phyloP scores from a whole-genome alignment of 257 asterid genomes.

The Ilex aquifolium region DNA sequence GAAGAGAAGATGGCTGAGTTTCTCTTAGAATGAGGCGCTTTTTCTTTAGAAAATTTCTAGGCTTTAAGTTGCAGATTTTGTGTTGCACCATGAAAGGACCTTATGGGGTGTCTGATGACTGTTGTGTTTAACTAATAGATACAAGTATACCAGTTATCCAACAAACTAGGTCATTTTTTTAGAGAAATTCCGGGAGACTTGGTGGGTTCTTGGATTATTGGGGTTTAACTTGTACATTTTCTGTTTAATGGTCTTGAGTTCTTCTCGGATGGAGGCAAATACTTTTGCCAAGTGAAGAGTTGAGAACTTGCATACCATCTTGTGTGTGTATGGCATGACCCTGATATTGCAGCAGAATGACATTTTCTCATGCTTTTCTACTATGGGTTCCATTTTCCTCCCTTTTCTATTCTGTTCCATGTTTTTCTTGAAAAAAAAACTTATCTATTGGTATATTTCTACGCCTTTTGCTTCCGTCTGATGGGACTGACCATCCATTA shows the following conservation, averaged over 20 bases:
- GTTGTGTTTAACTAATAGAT: neutral
- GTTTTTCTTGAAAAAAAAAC: too few relatives aligned
- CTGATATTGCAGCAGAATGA: too few relatives aligned
- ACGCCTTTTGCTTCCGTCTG: too few relatives aligned
- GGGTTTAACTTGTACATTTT: too few relatives aligned
- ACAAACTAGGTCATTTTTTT: neutral
- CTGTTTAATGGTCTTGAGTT: too few relatives aligned
- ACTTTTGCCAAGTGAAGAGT: neutral
- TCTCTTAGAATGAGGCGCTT: neutral
- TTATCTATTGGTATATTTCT: too few relatives aligned
- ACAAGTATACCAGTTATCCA: slow-evolving; percentile 1
- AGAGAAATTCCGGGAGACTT: too few relatives aligned
- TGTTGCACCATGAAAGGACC: slow-evolving; percentile 9
- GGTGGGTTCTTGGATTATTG: too few relatives aligned
- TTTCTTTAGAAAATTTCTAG: neutral
- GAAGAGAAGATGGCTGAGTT: slow-evolving; percentile 42
- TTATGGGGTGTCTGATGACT: slow-evolving; percentile 8
- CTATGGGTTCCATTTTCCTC: neutral
- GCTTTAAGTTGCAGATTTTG: slow-evolving; percentile 5
- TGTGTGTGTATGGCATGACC: neutral
- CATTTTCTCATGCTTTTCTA: too few relatives aligned
- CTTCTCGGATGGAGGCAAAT: too few relatives aligned
- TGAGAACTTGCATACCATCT: neutral
- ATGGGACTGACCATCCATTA: too few relatives aligned
- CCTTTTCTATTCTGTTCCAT: too few relatives aligned